These are phyloP conservation scores for Eucalyptus cladocalyx DNA, from an alignment of 345 rosid species.

Conservation along the genomic window DNA sequence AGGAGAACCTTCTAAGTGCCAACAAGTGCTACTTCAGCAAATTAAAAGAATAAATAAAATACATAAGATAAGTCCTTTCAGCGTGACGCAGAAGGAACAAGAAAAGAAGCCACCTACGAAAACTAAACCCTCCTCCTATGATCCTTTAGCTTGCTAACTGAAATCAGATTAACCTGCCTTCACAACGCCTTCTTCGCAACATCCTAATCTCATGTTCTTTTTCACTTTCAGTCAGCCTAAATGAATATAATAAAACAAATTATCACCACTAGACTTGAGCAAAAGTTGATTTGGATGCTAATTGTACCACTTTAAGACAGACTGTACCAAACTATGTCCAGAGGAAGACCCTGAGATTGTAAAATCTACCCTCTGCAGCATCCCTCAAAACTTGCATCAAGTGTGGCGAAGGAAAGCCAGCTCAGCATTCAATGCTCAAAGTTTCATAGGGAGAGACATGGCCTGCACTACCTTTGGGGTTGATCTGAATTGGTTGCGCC, in stretches of 20 bases:
- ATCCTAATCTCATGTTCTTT: not conserved
- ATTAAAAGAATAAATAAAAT: not conserved
- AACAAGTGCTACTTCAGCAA: not conserved
- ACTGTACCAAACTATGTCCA: no score
- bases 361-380: no score
- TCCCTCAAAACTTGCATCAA: no score
- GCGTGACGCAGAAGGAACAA: not conserved
- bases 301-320: no score
- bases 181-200: not conserved
- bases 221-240: not conserved
- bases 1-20: not conserved
- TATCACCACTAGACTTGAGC: not conserved
- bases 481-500: fast-evolving
- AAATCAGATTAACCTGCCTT: no score
- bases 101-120: not conserved
- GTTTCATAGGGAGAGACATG: no score
- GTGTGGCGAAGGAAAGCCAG: no score
- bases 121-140: not conserved
- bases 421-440: no score
- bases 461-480: no score
- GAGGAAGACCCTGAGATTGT: no score
- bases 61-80: not conserved
- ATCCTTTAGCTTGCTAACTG: not conserved
- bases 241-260: not conserved
- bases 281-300: not conserved